A percentile compares a stretch with the other conserved stretches of the same genome.
Conservation (phyloP, 2,329 filamentous ascomycete genomes). For the Alternaria arborescens region DNA sequence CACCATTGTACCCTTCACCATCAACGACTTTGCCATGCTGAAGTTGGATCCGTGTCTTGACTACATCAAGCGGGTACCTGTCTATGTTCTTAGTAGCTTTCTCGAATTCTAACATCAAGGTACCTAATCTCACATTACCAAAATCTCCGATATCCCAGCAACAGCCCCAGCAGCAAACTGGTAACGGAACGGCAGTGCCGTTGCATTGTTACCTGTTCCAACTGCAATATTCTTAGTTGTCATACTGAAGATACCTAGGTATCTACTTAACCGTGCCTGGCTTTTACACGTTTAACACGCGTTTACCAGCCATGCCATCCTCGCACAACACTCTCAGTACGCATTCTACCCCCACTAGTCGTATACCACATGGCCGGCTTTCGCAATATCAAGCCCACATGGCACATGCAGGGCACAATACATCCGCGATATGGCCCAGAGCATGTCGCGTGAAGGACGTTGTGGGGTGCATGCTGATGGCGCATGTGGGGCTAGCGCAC, state of each 20-base stretch:
- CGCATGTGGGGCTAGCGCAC: slow-evolving; percentile 37
- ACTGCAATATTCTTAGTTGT: background rate
- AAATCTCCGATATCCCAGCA: slow-evolving; percentile 30
- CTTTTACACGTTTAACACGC: background rate
- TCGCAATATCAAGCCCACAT: slow-evolving; percentile 9
- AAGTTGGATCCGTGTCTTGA: slow-evolving; percentile 44
- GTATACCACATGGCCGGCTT: background rate
- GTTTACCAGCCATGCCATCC: background rate
- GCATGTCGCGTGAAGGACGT: slow-evolving; percentile 4
- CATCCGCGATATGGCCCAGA: background rate
- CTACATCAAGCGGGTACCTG: slow-evolving; percentile 47
- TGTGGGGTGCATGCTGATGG: slow-evolving; percentile 3
- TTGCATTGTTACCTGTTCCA: background rate
- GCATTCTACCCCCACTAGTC: background rate
- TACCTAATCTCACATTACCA: slow-evolving; percentile 33
- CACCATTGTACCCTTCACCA: slow-evolving; percentile 38
- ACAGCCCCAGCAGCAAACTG: slow-evolving; percentile 38
- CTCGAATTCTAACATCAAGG: background rate
- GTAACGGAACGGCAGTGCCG: slow-evolving; percentile 38
- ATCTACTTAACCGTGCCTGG: background rate
- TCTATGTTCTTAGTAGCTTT: slow-evolving; percentile 33
- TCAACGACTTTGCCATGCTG: slow-evolving; percentile 33
- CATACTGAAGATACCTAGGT: background rate
- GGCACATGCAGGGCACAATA: slow-evolving; percentile 4
- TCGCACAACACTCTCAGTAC: background rate